A percentile compares a stretch with the other conserved stretches of the same genome.
Evolutionary conservation across 306 rosid species (phyloP).

Genomic region (Cicer judaicum): DNA sequence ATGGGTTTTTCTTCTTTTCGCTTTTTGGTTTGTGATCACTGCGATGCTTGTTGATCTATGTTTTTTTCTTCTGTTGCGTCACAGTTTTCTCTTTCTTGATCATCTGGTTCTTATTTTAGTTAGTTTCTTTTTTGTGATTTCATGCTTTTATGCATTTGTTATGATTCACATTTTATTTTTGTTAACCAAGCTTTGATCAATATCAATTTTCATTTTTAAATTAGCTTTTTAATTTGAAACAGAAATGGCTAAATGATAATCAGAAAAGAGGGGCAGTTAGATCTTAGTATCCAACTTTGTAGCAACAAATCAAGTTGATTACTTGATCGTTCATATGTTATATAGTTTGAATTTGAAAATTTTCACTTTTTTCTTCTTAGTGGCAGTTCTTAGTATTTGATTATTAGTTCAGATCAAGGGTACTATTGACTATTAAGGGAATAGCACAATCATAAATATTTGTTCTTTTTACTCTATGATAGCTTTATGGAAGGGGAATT

Average conservation of each 20-base stretch:
- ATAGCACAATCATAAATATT: conserved; percentile 3
- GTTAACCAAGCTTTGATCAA: conserved; percentile 36
- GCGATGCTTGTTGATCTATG: conserved; percentile 49
- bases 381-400: conserved; percentile 33
- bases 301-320: conserved; percentile 44
- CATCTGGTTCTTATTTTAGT: conserved; percentile 29
- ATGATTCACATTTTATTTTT: conserved; percentile 38
- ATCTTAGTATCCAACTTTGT: conserved; percentile 49
- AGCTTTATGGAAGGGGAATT: conserved; percentile 1
- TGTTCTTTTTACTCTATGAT: conserved; percentile 25
- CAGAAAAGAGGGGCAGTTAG: conserved; percentile 29
- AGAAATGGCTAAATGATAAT: conserved; percentile 31
- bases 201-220: conserved; percentile 19
- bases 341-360: conserved; percentile 15
- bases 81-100: conserved; percentile 23
- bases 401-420: conserved; percentile 39
- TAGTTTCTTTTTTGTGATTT: conserved; percentile 40
- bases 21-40: conserved; percentile 38
- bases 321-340: conserved; percentile 32
- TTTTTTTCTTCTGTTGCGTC: conserved; percentile 22
- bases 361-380: conserved; percentile 28
- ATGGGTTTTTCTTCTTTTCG: conserved; percentile 46
- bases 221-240: conserved; percentile 38
- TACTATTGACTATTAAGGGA: conserved; percentile 19
- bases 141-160: conserved; percentile 33